phyloP scores from a whole-genome alignment of 331 rosid genomes.

The Cydonia oblonga region DNA sequence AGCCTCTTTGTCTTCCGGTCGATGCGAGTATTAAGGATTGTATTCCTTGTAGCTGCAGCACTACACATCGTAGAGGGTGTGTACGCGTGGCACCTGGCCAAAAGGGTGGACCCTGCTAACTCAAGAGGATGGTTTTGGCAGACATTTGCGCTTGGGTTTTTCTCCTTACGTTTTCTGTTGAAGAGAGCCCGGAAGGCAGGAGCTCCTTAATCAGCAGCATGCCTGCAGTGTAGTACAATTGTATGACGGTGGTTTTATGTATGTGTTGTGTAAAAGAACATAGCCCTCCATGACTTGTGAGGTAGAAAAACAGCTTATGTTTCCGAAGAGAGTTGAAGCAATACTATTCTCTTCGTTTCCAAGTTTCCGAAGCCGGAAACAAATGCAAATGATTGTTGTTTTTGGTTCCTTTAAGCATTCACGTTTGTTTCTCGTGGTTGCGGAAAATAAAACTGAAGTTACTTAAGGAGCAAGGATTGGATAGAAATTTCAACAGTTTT shows the following conservation, averaged over 20 bases:
- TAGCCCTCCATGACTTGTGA: too few species aligned
- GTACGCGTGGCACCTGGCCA: constrained; percentile 68
- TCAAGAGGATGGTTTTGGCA: constrained; percentile 89
- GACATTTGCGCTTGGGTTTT: constrained; percentile 56
- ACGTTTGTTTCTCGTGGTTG: neutral
- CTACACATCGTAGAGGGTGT: constrained; percentile 50
- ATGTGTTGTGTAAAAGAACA: too few species aligned
- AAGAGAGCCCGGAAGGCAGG: constrained; percentile 35
- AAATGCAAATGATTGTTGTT: neutral
- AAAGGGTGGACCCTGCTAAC: constrained; percentile 66
- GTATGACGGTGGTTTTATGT: too few species aligned
- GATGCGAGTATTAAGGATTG: constrained; percentile 34
- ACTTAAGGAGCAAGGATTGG: neutral
- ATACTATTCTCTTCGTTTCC: neutral
- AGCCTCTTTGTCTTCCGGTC: constrained; percentile 56
- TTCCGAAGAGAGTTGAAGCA: neutral
- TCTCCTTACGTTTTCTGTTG: constrained; percentile 70
- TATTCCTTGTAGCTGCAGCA: constrained; percentile 28
- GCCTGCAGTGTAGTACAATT: too few species aligned
- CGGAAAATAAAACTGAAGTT: too few species aligned
- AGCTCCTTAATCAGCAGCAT: neutral
- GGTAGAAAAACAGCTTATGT: too few species aligned
- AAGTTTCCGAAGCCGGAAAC: neutral
- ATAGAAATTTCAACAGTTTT: neutral
- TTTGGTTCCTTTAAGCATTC: neutral